phyloP scores from a whole-genome alignment of 2,329 filamentous ascomycete genomes.

The Cladosporium sp. region DNA sequence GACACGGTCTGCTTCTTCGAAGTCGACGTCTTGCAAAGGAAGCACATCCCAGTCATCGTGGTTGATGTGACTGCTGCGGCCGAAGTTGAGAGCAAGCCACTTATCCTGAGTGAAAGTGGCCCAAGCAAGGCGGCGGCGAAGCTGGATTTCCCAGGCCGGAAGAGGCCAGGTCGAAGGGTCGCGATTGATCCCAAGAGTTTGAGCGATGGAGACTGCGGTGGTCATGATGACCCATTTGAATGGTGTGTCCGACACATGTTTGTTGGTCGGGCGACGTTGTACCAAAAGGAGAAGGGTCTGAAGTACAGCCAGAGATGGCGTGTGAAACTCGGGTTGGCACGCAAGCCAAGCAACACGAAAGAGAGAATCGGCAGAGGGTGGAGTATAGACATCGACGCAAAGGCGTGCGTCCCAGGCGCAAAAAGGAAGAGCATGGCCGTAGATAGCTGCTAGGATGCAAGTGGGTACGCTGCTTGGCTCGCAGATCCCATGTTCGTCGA shows the following conservation, averaged over 20 bases:
- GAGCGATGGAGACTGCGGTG: conserved; percentile 48
- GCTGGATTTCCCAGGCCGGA: conserved; percentile 58
- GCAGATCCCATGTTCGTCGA: conserved; percentile 25
- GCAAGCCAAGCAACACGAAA: conserved; percentile 32
- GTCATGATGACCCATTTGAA: conserved; percentile 33
- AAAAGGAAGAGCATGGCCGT: conserved; percentile 43
- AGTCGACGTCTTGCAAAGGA: conserved; percentile 42
- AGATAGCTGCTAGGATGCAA: conserved; percentile 39
- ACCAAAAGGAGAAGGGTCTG: conserved; percentile 32
- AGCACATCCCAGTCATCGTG: conserved; percentile 54
- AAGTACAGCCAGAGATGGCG: conserved; percentile 28
- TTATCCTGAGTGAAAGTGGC: conserved; percentile 63
- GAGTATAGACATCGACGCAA: conserved; percentile 32
- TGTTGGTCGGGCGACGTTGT: conserved; percentile 31
- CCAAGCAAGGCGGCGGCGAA: conserved; percentile 61
- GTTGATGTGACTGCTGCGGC: conserved; percentile 53
- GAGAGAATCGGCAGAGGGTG: conserved; percentile 30
- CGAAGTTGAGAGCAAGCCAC: conserved; percentile 56
- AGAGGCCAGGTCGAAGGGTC: conserved; percentile 61
- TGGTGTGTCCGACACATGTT: conserved; percentile 31
- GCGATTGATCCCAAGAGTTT: conserved; percentile 57
- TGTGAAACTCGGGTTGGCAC: conserved; percentile 27
- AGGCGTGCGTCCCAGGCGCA: conserved; percentile 41
- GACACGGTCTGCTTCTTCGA: conserved; percentile 28
- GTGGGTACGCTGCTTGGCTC: conserved; percentile 34